Conservation (phyloP, 495 filamentous ascomycete species). For the Neurospora tetrasperma region DNA sequence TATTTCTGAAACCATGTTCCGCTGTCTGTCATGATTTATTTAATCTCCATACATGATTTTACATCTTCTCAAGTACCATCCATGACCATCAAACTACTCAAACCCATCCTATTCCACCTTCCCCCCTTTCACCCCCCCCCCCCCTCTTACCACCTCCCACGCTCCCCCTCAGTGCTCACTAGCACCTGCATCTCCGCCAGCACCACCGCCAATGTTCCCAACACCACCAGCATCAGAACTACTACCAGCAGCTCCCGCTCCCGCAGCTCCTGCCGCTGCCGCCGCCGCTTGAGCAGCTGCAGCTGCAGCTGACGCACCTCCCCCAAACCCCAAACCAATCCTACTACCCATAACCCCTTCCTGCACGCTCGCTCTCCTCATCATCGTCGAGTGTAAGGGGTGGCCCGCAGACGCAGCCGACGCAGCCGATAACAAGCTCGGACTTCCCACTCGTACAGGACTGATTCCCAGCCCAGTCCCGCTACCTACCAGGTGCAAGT, state of each 20-base stretch:
- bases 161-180: neutral
- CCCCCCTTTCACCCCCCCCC: neutral
- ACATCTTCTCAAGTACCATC: neutral
- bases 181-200: neutral
- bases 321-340: neutral
- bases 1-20: neutral
- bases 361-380: constrained; percentile 35
- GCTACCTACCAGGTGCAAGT: neutral
- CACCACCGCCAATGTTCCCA: neutral
- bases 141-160: neutral
- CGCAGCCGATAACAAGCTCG: constrained; percentile 24
- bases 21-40: neutral
- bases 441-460: constrained; percentile 22
- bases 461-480: constrained; percentile 12
- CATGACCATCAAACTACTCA: neutral
- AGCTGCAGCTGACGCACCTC: constrained; percentile 3
- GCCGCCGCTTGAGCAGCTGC: neutral
- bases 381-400: constrained; percentile 9
- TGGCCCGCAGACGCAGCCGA: neutral
- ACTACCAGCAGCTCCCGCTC: neutral
- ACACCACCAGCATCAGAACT: neutral
- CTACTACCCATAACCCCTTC: constrained; percentile 17
- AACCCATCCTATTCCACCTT: neutral
- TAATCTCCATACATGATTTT: neutral
- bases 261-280: neutral